Evolutionary conservation across 108 stramenopile genomes (phyloP).

Genomic region (Cyclostephanos invisitatus): DNA sequence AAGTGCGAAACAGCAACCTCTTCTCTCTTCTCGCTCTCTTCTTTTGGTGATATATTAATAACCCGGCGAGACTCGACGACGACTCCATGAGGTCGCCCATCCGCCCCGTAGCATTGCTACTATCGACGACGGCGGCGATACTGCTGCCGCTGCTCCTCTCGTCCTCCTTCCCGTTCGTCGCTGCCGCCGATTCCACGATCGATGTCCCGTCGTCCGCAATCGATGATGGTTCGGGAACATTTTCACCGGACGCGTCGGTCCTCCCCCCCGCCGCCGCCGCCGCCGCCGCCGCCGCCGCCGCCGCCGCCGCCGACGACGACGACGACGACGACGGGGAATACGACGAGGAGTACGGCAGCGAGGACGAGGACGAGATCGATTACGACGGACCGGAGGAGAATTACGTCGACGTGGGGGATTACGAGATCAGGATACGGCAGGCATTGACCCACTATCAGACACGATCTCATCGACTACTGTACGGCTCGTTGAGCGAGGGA

Average conservation of each 20-base stretch:
- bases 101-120: background rate
- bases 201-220: background rate
- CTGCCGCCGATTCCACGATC: background rate
- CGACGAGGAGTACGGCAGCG: background rate
- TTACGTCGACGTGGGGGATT: background rate
- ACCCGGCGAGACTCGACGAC: too few relatives aligned
- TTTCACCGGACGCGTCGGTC: background rate
- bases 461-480: slow-evolving; percentile 2
- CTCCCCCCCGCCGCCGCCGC: background rate
- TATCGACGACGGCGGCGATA: background rate
- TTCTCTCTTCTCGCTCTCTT: too few relatives aligned
- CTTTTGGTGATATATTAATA: too few relatives aligned
- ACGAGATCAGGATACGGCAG: slow-evolving; percentile 14
- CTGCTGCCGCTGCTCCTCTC: background rate
- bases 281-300: background rate
- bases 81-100: background rate
- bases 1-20: too few relatives aligned
- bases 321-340: background rate
- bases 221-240: background rate
- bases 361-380: background rate
- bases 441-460: slow-evolving; percentile 5
- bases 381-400: background rate
- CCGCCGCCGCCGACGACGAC: background rate
- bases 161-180: background rate
- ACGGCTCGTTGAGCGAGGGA: slow-evolving; percentile 7